Conservation (phyloP, 331 rosid species). For the Malus hybrid region DNA sequence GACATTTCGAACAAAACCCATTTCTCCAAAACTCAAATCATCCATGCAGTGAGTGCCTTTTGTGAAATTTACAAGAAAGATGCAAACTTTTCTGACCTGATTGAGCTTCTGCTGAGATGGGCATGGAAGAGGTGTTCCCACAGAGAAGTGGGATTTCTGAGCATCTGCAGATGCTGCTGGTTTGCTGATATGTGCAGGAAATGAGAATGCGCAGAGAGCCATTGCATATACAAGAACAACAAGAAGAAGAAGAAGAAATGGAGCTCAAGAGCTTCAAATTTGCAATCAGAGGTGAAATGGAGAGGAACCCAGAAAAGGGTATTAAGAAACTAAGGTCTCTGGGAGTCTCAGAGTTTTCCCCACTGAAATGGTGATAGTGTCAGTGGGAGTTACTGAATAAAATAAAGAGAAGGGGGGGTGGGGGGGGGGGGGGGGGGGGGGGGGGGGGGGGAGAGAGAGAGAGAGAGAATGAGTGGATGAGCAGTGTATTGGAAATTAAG, state of each 20-base stretch:
- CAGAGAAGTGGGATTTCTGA: slow-evolving; percentile 31
- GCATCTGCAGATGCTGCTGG: slow-evolving; percentile 15
- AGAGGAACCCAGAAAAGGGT: slow-evolving; percentile 18
- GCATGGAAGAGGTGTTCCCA: slow-evolving; percentile 30
- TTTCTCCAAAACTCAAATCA: neutral
- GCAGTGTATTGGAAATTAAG: neutral
- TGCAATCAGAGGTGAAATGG: slow-evolving; percentile 6
- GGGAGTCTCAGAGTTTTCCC: neutral
- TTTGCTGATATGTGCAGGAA: slow-evolving; percentile 35
- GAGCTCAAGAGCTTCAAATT: neutral
- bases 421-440: neutral
- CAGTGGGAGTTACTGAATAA: neutral
- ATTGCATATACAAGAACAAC: slow-evolving; percentile 12
- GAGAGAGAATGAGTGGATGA: neutral
- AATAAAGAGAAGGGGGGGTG: neutral
- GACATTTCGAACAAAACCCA: slow-evolving; percentile 11
- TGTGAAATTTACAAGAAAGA: neutral
- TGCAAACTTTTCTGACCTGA: slow-evolving; percentile 30
- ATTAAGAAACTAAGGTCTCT: neutral
- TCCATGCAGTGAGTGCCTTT: neutral
- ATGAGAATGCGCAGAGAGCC: slow-evolving; percentile 53
- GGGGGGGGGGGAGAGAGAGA: slow-evolving; percentile 4
- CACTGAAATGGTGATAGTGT: slow-evolving; percentile 2
- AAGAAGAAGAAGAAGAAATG: neutral
- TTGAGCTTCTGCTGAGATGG: neutral